Percentiles rank a stretch among this genome's conserved stretches.
phyloP scores from a whole-genome alignment of 2,329 filamentous ascomycete species.

The Penicillium corylophilum region DNA sequence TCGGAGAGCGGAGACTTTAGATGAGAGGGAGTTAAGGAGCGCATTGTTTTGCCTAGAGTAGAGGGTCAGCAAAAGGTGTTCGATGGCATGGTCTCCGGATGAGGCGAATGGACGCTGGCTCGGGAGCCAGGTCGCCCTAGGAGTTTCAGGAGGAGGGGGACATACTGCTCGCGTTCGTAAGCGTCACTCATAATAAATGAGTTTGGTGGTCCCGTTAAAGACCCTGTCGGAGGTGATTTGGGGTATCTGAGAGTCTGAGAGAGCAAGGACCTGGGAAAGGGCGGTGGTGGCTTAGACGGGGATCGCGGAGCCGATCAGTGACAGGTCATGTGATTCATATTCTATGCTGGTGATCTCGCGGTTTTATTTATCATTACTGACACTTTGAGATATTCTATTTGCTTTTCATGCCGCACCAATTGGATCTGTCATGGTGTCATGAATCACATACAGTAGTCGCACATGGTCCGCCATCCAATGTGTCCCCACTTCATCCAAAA shows the following conservation, averaged over 20 bases:
- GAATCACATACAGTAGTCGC: constrained; percentile 8
- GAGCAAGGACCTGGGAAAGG: constrained; percentile 1
- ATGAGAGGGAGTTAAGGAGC: constrained; percentile 83
- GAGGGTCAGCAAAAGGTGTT: background rate
- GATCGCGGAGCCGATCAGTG: constrained; percentile 2
- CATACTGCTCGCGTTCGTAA: constrained; percentile 71
- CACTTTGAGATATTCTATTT: background rate
- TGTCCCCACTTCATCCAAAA: constrained; percentile 12
- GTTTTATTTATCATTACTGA: background rate
- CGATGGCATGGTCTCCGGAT: background rate
- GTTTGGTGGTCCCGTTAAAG: background rate
- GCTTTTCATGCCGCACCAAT: background rate
- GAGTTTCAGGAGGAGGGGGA: background rate
- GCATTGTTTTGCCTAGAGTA: constrained; percentile 78
- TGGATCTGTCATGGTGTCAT: constrained; percentile 3
- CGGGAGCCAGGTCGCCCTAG: background rate
- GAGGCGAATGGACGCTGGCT: background rate
- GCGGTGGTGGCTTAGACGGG: constrained; percentile 10
- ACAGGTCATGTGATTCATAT: constrained; percentile 12
- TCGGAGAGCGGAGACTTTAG: constrained; percentile 87
- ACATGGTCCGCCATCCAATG: constrained; percentile 12
- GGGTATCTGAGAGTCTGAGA: background rate
- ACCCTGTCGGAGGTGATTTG: background rate
- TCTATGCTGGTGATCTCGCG: background rate
- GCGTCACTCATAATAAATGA: constrained; percentile 64